These are phyloP conservation scores for Emergomyces orientalis DNA, from an alignment of 2,329 filamentous ascomycete genomes.

Conservation along the genomic window DNA sequence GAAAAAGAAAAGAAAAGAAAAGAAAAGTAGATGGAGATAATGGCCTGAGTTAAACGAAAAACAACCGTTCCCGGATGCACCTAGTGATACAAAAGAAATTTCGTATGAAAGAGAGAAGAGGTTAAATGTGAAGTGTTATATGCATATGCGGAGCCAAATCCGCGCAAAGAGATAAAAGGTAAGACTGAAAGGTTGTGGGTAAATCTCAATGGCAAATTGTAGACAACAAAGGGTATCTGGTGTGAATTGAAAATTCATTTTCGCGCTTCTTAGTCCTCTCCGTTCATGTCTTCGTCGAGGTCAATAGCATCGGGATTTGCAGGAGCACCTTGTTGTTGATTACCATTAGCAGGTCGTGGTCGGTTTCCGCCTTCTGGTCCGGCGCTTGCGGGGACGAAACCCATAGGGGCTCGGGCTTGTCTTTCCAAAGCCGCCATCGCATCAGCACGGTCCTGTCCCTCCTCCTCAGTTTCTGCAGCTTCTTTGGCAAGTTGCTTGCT, in stretches of 20 bases:
- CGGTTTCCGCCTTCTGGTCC: conserved; percentile 57
- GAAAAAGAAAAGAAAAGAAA: not conserved
- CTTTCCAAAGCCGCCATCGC: conserved; percentile 85
- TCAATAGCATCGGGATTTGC: conserved; percentile 83
- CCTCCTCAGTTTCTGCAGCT: conserved; percentile 29
- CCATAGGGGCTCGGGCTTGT: conserved; percentile 76
- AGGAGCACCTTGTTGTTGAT: conserved; percentile 28
- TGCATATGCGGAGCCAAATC: not conserved
- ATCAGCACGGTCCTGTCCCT: conserved; percentile 50
- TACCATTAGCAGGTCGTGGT: conserved; percentile 31
- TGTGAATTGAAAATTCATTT: not conserved
- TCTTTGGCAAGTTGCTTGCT: conserved; percentile 50
- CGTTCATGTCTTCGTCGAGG: conserved; percentile 49
- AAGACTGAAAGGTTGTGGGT: not conserved
- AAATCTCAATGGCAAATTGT: not conserved
- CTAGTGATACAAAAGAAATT: not conserved
- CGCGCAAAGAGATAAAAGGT: not conserved
- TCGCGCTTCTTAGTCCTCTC: conserved; percentile 1
- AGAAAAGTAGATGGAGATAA: not conserved
- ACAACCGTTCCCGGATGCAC: not conserved
- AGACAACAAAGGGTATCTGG: not conserved
- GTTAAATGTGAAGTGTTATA: not conserved
- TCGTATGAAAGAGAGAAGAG: not conserved
- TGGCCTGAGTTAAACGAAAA: not conserved
- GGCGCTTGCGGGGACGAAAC: conserved; percentile 81